phyloP scores from a whole-genome alignment of 768 basidiomycete genomes.

The Hemileccinum rubropunctum region DNA sequence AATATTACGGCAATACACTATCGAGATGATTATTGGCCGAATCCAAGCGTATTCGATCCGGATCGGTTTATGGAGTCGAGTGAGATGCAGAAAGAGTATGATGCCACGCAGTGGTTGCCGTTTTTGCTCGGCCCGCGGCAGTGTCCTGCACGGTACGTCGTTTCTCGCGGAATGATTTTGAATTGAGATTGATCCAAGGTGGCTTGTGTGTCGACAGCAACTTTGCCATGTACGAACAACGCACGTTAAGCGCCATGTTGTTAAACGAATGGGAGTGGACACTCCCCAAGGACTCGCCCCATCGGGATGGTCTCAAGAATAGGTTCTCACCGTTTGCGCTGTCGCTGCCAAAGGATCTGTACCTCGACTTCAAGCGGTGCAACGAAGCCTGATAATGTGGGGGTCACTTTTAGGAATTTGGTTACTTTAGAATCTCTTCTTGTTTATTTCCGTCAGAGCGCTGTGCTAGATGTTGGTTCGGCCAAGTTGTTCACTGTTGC shows the following conservation, averaged over 20 bases:
- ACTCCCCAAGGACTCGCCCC: not conserved
- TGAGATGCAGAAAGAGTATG: not conserved
- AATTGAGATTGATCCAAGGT: not conserved
- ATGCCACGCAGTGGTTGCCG: not conserved
- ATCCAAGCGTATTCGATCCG: not conserved
- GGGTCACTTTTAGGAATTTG: too few relatives aligned
- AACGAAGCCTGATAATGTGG: not conserved
- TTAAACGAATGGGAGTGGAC: slow-evolving; percentile 1
- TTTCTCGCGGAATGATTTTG: not conserved
- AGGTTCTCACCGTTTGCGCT: not conserved
- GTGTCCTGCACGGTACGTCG: not conserved
- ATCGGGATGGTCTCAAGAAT: not conserved
- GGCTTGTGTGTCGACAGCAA: not conserved
- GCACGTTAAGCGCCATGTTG: not conserved
- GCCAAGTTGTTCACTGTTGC: too few relatives aligned
- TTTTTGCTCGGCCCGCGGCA: not conserved
- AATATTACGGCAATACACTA: not conserved
- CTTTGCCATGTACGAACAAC: not conserved
- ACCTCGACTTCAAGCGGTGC: not conserved
- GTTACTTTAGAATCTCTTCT: too few relatives aligned
- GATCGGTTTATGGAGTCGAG: not conserved
- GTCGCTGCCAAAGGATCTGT: not conserved
- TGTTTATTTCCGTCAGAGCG: too few relatives aligned
- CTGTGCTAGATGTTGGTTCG: too few relatives aligned
- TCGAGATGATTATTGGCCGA: not conserved